phyloP scores from a whole-genome alignment of 2,329 filamentous ascomycete species.

The Xylariales sp. region DNA sequence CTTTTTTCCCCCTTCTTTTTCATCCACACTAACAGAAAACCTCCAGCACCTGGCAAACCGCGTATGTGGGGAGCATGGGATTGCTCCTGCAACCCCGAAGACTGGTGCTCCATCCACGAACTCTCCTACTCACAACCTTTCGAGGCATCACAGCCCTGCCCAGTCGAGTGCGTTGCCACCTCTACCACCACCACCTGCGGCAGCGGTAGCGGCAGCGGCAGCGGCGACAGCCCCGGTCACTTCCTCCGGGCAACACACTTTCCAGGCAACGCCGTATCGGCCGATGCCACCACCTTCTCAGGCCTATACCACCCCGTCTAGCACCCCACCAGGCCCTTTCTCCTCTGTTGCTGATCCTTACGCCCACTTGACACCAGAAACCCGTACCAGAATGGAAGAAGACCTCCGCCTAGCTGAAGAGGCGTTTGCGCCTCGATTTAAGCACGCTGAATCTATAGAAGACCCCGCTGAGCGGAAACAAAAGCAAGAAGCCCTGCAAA shows the following conservation, averaged over 20 bases:
- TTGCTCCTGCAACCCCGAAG: constrained; percentile 16
- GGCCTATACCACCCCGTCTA: not conserved
- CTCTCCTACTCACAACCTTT: not conserved
- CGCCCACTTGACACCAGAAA: constrained; percentile 32
- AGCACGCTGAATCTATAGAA: constrained; percentile 31
- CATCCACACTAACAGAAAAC: too few relatives aligned
- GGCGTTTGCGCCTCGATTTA: constrained; percentile 36
- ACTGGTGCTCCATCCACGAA: not conserved
- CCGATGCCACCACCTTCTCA: not conserved
- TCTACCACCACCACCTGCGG: not conserved
- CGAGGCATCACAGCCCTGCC: not conserved
- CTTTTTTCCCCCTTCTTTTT: too few relatives aligned
- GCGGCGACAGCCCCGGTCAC: not conserved
- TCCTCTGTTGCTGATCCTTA: constrained; percentile 35
- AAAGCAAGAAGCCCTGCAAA: constrained; percentile 39
- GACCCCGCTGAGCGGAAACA: constrained; percentile 26
- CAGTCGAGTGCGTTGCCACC: not conserved
- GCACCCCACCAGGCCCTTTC: constrained; percentile 8
- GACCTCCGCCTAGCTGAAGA: constrained; percentile 33
- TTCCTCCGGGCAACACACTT: not conserved
- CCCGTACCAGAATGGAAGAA: constrained; percentile 24
- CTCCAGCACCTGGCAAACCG: constrained; percentile 35
- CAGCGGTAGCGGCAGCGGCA: not conserved
- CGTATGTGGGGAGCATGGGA: constrained; percentile 41
- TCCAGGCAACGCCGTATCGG: not conserved